Evolutionary conservation across 2,329 filamentous ascomycete species (phyloP), one percentile per base, ranked within the genome.

Genomic region (Eutypa lata): DNA sequence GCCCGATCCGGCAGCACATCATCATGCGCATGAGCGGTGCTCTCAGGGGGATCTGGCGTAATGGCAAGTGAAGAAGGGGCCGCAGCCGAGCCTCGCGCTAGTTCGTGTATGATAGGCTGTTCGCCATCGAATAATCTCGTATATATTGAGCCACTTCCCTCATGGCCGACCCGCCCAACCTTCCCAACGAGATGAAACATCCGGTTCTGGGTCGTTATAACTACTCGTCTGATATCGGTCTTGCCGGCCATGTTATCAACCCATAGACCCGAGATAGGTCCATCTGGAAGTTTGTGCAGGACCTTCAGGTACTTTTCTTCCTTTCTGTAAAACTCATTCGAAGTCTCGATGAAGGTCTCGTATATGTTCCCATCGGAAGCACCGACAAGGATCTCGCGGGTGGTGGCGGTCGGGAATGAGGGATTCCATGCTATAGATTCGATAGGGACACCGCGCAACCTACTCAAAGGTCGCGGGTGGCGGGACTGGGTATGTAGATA

Each of bases 401-500:
- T 99, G 2, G 91, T 96, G 3, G 92, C 90, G 8, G 93, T 97
- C 4, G 94, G 94, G 47, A 93, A 78, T 2, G 90, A 91, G 1
- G 94, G 91, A 65, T 95, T 97, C 94, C 94, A 99, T 35, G 93
- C 91, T 56, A 99, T 80, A 57, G 88, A 89, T 70, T 97, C 92
- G 54, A 99, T 90, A 8, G 84, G 79, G 14, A 97, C 90, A 26
- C 91, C 91, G 62, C 93, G 93, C 50, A 99, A 74, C 52, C 91
- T 83, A 14, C 88, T 86, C 35, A 99, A 78, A 7, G 87, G 82
- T 58, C 94, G 90, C 2, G 93, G 91, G 59, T 92, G 88, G 61
- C 91, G 88, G 33, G 92, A 94, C 69, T 97, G 93, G 11, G 91
- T 93, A 70, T 99, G 94, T 10, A 99, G 88, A 72, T 99, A 99